These are phyloP conservation scores for Fraxinus pennsylvanica DNA, from an alignment of 257 asterid species.

Conservation along the genomic window DNA sequence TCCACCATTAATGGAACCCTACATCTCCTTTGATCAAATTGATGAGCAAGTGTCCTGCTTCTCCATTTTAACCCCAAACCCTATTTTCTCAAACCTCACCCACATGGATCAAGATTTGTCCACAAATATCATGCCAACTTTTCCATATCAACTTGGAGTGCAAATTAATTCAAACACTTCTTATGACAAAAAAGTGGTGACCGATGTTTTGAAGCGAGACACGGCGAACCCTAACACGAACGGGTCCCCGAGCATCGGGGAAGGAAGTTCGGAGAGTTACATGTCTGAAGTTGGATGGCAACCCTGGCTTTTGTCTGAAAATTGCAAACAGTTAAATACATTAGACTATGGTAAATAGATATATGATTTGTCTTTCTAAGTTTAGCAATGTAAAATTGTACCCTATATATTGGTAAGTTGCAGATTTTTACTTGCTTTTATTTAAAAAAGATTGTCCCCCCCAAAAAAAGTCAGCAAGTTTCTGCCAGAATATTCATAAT, in stretches of 20 bases:
- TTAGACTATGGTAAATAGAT: neutral
- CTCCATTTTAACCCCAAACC: conserved; percentile 64
- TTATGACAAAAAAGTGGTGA: conserved; percentile 43
- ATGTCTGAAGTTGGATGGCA: conserved; percentile 40
- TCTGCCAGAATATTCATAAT: neutral
- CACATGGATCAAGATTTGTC: conserved; percentile 17
- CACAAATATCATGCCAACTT: conserved; percentile 12
- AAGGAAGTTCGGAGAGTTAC: conserved; percentile 64
- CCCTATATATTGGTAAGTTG: neutral
- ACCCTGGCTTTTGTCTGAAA: conserved; percentile 17
- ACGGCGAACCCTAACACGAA: conserved; percentile 6
- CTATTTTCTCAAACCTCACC: conserved; percentile 36
- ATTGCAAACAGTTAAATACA: neutral
- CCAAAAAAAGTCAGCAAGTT: neutral
- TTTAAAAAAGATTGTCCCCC: too few species aligned
- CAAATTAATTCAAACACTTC: conserved; percentile 15
- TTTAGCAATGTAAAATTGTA: neutral
- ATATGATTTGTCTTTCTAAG: neutral
- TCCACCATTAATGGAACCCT: conserved; percentile 62
- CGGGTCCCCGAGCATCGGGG: conserved; percentile 66
- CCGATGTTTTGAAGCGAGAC: conserved; percentile 46
- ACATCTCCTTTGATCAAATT: conserved; percentile 32
- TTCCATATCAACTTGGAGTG: conserved; percentile 25
- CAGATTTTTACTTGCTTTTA: neutral
- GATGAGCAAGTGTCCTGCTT: conserved; percentile 94